Conservation (phyloP, 2,329 filamentous ascomycete species). For the Cordyceps pruinosa region DNA sequence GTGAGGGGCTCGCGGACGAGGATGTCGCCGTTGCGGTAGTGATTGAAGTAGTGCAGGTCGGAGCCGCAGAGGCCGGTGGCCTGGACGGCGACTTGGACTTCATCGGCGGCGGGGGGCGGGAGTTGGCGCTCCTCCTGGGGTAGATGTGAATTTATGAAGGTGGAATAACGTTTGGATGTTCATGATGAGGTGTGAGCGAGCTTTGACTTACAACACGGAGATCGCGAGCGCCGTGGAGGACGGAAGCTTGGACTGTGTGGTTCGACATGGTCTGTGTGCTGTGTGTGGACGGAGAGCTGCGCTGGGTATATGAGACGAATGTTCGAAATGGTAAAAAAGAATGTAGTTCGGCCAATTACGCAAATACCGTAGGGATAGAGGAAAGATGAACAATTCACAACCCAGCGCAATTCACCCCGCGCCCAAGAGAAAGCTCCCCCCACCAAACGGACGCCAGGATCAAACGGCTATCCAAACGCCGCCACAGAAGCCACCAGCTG, state of each 20-base stretch:
- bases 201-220: constrained; percentile 8
- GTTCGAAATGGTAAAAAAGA: background rate
- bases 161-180: background rate
- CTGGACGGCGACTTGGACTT: constrained; percentile 55
- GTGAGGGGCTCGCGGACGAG: constrained; percentile 64
- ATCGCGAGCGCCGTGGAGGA: constrained; percentile 20
- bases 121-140: constrained; percentile 48
- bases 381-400: background rate
- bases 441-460: background rate
- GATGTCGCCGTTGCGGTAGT: constrained; percentile 61
- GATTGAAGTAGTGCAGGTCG: constrained; percentile 60
- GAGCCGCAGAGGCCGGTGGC: constrained; percentile 61
- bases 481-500: background rate
- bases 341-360: background rate
- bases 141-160: background rate
- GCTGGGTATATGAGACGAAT: background rate
- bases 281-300: background rate
- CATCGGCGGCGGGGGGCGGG: constrained; percentile 44
- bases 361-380: background rate
- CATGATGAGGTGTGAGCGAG: background rate
- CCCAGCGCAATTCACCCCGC: background rate
- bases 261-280: background rate
- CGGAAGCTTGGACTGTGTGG: constrained; percentile 40
- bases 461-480: constrained; percentile 8
- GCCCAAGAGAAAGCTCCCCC: background rate